Conservation (phyloP, 768 basidiomycete species). For the Daedaleopsis sinensis region DNA sequence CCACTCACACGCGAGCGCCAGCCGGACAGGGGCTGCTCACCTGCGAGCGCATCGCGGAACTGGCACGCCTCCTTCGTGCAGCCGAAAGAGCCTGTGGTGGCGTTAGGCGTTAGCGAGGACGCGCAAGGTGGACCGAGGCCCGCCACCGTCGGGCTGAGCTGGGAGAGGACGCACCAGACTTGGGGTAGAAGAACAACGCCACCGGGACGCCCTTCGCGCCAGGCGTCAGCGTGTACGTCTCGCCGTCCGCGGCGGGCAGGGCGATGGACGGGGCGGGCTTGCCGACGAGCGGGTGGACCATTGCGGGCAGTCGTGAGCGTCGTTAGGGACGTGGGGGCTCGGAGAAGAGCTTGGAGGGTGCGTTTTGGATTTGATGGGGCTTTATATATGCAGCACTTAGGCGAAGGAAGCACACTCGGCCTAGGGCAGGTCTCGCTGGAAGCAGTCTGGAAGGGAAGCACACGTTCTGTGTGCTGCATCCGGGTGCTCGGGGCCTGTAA, state of each 20-base stretch:
- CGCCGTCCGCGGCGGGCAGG: conserved; percentile 65
- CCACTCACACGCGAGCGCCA: neutral
- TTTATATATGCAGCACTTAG: neutral
- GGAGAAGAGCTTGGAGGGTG: neutral
- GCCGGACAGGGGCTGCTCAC: conserved; percentile 39
- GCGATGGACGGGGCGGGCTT: conserved; percentile 68
- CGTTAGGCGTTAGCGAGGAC: neutral
- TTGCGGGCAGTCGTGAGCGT: conserved; percentile 1
- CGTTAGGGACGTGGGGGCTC: conserved; percentile 4
- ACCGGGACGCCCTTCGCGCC: conserved; percentile 60
- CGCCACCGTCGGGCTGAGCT: neutral
- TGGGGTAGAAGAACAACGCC: conserved; percentile 80
- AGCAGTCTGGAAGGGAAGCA: neutral
- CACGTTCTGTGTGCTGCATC: neutral
- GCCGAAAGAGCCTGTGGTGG: conserved; percentile 67
- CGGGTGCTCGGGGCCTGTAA: neutral
- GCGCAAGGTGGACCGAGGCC: neutral
- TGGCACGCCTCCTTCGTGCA: conserved; percentile 84
- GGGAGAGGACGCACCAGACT: conserved; percentile 49
- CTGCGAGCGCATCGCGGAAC: conserved; percentile 77
- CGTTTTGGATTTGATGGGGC: neutral
- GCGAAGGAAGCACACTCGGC: neutral
- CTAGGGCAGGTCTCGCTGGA: neutral
- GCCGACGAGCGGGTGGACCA: conserved; percentile 54
- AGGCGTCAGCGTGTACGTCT: conserved; percentile 60